Percentiles rank a stretch among this genome's conserved stretches.
Evolutionary conservation across 2,329 filamentous ascomycete genomes (phyloP).

Genomic region (Colletotrichum euphorbiae): DNA sequence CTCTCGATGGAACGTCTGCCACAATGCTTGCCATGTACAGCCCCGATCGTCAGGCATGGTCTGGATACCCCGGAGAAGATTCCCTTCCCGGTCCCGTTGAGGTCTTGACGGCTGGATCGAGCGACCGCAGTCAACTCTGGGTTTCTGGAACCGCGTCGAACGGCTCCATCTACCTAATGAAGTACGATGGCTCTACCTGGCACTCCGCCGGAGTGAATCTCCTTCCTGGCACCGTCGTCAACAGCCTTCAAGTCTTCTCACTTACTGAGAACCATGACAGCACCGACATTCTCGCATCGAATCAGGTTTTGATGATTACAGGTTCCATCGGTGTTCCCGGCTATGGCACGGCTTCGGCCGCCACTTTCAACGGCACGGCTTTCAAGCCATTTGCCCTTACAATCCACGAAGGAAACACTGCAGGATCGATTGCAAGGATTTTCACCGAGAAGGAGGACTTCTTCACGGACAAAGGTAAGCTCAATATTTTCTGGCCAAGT

Average conservation of each 20-base stretch:
- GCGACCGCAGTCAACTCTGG: conserved; percentile 82
- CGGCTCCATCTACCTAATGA: conserved; percentile 81
- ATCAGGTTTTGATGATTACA: conserved; percentile 84
- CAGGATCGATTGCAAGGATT: conserved; percentile 82
- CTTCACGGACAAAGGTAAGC: conserved; percentile 73
- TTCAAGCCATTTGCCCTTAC: conserved; percentile 86
- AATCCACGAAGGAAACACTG: conserved; percentile 70
- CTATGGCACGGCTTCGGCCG: conserved; percentile 87
- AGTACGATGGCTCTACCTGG: conserved; percentile 82
- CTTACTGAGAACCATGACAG: conserved; percentile 75
- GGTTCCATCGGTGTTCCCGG: conserved; percentile 80
- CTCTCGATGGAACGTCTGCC: conserved; percentile 69
- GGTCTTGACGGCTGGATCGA: conserved; percentile 79
- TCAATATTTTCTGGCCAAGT: conserved; percentile 40
- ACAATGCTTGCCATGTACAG: conserved; percentile 81
- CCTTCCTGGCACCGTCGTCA: conserved; percentile 74
- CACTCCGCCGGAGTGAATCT: conserved; percentile 73
- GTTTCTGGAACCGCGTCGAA: conserved; percentile 74
- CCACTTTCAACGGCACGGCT: conserved; percentile 84
- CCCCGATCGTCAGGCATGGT: conserved; percentile 74
- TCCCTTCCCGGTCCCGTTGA: conserved; percentile 84
- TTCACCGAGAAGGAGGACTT: conserved; percentile 86
- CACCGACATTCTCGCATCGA: conserved; percentile 71
- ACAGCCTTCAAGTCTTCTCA: conserved; percentile 84
- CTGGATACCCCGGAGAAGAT: conserved; percentile 69